These are phyloP conservation scores for Aspergillus calidoustus DNA, from an alignment of 2,329 filamentous ascomycete genomes.

Conservation along the genomic window DNA sequence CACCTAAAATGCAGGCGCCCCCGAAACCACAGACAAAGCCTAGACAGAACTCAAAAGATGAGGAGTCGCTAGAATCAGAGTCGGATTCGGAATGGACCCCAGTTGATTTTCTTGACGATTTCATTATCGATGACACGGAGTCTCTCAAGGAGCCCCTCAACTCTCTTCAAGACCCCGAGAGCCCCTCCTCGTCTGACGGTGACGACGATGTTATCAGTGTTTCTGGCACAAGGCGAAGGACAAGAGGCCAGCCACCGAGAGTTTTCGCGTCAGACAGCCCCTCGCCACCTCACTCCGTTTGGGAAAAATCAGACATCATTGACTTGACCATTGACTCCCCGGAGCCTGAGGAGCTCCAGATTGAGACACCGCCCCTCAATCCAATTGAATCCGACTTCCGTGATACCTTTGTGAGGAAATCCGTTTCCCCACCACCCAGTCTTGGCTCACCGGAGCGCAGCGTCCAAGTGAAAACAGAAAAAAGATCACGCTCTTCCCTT, in stretches of 20 bases:
- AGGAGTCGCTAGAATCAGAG: conserved; percentile 42
- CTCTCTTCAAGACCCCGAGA: background rate
- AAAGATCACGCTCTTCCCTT: conserved; percentile 3
- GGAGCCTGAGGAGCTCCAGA: conserved; percentile 27
- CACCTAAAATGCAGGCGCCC: conserved; percentile 29
- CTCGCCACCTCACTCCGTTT: background rate
- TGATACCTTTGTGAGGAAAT: conserved; percentile 8
- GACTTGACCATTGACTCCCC: conserved; percentile 41
- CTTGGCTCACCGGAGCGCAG: conserved; percentile 15
- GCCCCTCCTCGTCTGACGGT: conserved; percentile 24
- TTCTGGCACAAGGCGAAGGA: conserved; percentile 24
- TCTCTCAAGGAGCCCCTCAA: background rate
- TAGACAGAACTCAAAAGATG: conserved; percentile 27
- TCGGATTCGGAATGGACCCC: conserved; percentile 28
- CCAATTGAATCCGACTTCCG: conserved; percentile 22
- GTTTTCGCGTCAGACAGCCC: conserved; percentile 19
- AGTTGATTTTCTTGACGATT: conserved; percentile 31
- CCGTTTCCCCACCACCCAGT: conserved; percentile 24
- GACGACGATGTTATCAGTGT: conserved; percentile 32
- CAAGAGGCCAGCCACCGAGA: conserved; percentile 11
- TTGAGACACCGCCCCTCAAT: conserved; percentile 44
- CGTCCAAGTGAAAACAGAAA: background rate
- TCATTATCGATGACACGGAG: conserved; percentile 37
- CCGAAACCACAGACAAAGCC: conserved; percentile 18
- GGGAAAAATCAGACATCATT: conserved; percentile 26